Evolutionary conservation across 495 filamentous ascomycete genomes (phyloP).

Genomic region (Lichenothelia convexa): DNA sequence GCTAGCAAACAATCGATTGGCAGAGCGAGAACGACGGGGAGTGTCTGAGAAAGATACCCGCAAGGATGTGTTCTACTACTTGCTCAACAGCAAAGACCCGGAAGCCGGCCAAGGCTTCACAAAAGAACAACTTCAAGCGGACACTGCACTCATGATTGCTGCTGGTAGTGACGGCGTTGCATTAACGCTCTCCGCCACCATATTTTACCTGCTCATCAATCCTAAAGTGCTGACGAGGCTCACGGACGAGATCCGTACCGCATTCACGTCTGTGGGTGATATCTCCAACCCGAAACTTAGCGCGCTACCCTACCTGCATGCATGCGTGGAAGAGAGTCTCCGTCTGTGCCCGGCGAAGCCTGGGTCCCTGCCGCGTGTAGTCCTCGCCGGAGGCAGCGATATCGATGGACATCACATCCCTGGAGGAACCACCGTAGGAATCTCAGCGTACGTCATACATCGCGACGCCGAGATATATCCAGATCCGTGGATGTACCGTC

Average conservation of each 20-base stretch:
- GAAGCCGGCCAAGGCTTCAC: slow-evolving; percentile 1
- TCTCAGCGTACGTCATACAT: neutral
- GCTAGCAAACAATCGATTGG: neutral
- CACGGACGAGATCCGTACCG: slow-evolving; percentile 28
- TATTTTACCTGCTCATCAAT: slow-evolving; percentile 33
- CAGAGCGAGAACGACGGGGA: neutral
- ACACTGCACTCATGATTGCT: slow-evolving; percentile 5
- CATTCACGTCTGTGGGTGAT: slow-evolving; percentile 31
- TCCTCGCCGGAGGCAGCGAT: neutral
- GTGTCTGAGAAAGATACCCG: neutral
- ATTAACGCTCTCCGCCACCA: slow-evolving; percentile 31
- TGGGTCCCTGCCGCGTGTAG: slow-evolving; percentile 23
- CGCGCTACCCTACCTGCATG: slow-evolving; percentile 33
- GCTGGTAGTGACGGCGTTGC: slow-evolving; percentile 39
- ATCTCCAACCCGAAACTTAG: slow-evolving; percentile 31
- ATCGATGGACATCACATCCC: slow-evolving; percentile 3
- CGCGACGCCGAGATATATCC: neutral
- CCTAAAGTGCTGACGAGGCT: slow-evolving; percentile 26
- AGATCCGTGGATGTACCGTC: neutral
- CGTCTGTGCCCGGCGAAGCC: slow-evolving; percentile 41
- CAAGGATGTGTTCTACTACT: neutral
- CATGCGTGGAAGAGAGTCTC: slow-evolving; percentile 37
- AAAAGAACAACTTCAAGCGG: neutral
- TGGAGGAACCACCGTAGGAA: neutral
- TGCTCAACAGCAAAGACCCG: slow-evolving; percentile 3